These are phyloP conservation scores for Grosmannia penicillata DNA, from an alignment of 2,329 filamentous ascomycete species.

Conservation along the genomic window DNA sequence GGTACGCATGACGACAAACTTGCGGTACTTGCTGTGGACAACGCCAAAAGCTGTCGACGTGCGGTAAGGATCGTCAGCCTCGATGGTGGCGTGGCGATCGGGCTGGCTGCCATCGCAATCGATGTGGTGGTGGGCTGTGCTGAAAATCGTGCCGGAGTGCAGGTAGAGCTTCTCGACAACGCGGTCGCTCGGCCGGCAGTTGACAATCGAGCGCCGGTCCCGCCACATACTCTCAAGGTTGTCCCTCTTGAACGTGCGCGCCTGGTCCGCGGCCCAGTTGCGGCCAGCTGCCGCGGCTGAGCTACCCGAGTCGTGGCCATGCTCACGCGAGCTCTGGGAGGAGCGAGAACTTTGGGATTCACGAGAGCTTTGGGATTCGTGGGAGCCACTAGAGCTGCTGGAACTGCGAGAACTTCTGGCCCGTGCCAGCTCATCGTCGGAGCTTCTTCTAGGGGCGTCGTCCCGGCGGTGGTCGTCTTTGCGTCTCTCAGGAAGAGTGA, in stretches of 20 bases:
- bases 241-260: neutral
- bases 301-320: no score
- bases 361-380: no score
- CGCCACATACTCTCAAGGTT: neutral
- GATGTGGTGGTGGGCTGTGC: slow-evolving; percentile 2
- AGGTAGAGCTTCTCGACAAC: neutral
- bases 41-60: slow-evolving; percentile 14
- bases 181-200: neutral
- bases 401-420: no score
- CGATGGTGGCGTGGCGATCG: neutral
- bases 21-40: slow-evolving; percentile 14
- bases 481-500: no score
- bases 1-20: slow-evolving; percentile 12
- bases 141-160: slow-evolving; percentile 1
- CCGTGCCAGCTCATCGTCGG: no score
- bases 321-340: no score
- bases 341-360: no score
- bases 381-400: no score
- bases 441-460: no score
- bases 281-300: no score
- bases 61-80: slow-evolving; percentile 10
- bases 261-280: no score
- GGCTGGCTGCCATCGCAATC: neutral
- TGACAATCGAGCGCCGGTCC: neutral
- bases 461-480: no score